A percentile compares a stretch with the other conserved stretches of the same genome.
Evolutionary conservation across 139 green algal genomes (phyloP).

Genomic region (Medakamo hakoo): DNA sequence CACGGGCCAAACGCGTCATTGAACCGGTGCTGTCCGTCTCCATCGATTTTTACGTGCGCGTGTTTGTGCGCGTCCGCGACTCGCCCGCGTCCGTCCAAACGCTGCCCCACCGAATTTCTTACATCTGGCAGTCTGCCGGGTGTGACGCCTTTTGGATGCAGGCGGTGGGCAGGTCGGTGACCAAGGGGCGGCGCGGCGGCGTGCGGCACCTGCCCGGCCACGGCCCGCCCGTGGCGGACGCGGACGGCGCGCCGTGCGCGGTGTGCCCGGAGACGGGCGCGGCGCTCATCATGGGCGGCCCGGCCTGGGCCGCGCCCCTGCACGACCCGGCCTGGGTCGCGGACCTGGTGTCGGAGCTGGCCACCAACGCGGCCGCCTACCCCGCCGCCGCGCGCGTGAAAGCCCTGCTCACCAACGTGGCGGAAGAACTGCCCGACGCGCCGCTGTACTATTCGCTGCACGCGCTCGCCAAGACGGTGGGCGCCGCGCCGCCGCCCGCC

Average conservation of each 20-base stretch:
- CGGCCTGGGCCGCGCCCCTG: conserved; percentile 78
- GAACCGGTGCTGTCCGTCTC: conserved; percentile 71
- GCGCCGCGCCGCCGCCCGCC: conserved; percentile 37
- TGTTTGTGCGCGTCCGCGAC: conserved; percentile 86
- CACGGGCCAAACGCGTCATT: conserved; percentile 84
- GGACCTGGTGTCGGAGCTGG: conserved; percentile 18
- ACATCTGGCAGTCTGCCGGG: conserved; percentile 78
- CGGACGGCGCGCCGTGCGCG: too few species aligned
- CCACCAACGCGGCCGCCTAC: not conserved
- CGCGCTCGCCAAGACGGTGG: conserved; percentile 55
- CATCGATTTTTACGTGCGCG: conserved; percentile 94
- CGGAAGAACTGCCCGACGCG: conserved; percentile 65
- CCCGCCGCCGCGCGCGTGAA: conserved; percentile 25
- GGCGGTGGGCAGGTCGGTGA: conserved; percentile 23
- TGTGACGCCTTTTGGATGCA: conserved; percentile 87
- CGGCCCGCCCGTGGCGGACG: conserved; percentile 40
- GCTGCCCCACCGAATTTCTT: conserved; percentile 53
- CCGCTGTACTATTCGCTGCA: conserved; percentile 75
- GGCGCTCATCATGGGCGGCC: conserved; percentile 74
- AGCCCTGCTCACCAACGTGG: conserved; percentile 50
- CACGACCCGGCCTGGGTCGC: conserved; percentile 62
- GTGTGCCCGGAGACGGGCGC: conserved; percentile 63
- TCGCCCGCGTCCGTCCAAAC: conserved; percentile 44
- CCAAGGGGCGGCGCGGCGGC: conserved; percentile 16
- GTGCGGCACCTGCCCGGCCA: conserved; percentile 37